Percentiles rank a stretch among this genome's conserved stretches.
These are phyloP conservation scores for Cenchrus fungigraminus DNA, from an alignment of 176 grass and related monocot genomes.

Conservation along the genomic window DNA sequence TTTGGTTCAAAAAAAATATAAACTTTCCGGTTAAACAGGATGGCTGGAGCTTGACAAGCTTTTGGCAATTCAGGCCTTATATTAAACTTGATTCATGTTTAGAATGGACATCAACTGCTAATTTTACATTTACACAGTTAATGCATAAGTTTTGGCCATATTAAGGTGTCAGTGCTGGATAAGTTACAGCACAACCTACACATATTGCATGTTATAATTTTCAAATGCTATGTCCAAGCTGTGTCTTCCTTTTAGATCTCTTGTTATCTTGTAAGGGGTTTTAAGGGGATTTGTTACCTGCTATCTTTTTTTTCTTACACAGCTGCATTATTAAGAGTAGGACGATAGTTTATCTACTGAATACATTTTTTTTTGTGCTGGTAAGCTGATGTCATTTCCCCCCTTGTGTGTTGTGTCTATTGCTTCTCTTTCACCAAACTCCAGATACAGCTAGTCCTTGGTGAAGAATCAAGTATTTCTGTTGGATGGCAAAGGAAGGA, in stretches of 20 bases:
- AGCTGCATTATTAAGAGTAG: neutral
- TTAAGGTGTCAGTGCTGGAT: slow-evolving; percentile 17
- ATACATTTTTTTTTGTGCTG: slow-evolving; percentile 4
- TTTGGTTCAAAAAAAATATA: neutral
- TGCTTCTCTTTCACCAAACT: slow-evolving; percentile 35
- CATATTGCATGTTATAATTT: neutral
- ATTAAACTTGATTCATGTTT: neutral
- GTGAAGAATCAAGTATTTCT: slow-evolving; percentile 79
- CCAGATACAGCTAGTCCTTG: slow-evolving; percentile 97
- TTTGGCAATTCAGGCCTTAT: slow-evolving; percentile 22
- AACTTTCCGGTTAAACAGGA: neutral
- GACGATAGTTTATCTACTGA: slow-evolving; percentile 27
- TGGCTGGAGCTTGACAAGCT: neutral
- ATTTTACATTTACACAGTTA: slow-evolving; percentile 19
- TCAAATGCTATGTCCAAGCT: slow-evolving; percentile 26
- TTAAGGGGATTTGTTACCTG: slow-evolving; percentile 19
- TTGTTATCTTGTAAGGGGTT: slow-evolving; percentile 14
- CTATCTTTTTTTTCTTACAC: slow-evolving; percentile 21
- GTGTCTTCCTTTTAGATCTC: neutral
- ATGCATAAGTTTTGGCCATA: neutral
- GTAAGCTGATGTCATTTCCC: slow-evolving; percentile 20
- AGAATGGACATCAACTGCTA: neutral
- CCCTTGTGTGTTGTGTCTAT: neutral
- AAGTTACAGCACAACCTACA: neutral
- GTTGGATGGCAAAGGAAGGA: slow-evolving; percentile 97